These are phyloP conservation scores for Mortierella sp. DNA, from an alignment of 371 early-diverging fungal species.

Conservation along the genomic window DNA sequence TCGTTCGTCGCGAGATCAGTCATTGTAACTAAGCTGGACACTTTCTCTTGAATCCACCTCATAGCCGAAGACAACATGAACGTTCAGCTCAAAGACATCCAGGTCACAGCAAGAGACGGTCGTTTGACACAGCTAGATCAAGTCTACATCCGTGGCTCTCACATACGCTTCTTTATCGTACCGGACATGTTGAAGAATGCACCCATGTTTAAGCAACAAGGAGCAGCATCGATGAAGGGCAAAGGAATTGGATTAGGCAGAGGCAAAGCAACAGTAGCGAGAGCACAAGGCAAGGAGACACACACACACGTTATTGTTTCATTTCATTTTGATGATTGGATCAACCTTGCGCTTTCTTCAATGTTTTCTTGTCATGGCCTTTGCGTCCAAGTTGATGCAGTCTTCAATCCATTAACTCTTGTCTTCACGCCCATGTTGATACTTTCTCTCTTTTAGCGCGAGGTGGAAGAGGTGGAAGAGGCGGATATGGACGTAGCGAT, in stretches of 20 bases:
- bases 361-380: too few species aligned
- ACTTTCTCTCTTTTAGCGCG: too few species aligned
- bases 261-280: conserved; percentile 87
- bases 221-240: conserved; percentile 83
- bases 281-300: conserved; percentile 73
- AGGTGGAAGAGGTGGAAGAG: too few species aligned
- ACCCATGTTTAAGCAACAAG: conserved; percentile 94
- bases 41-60: neutral
- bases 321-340: too few species aligned
- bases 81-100: conserved; percentile 92
- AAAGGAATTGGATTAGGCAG: conserved; percentile 88
- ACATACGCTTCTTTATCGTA: conserved; percentile 95
- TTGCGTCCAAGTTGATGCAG: too few species aligned
- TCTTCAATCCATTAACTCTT: too few species aligned
- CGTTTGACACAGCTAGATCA: conserved; percentile 92
- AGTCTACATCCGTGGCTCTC: conserved; percentile 96
- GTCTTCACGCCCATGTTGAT: too few species aligned
- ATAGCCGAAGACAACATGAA: conserved; percentile 99
- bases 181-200: conserved; percentile 99
- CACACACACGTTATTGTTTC: too few species aligned
- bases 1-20: too few species aligned
- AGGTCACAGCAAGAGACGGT: conserved; percentile 93
- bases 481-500: too few species aligned
- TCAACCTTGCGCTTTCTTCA: too few species aligned
- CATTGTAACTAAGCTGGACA: too few species aligned